Conservation (phyloP, 2,329 filamentous ascomycete species). For the Rhinocladiella mackenziei region DNA sequence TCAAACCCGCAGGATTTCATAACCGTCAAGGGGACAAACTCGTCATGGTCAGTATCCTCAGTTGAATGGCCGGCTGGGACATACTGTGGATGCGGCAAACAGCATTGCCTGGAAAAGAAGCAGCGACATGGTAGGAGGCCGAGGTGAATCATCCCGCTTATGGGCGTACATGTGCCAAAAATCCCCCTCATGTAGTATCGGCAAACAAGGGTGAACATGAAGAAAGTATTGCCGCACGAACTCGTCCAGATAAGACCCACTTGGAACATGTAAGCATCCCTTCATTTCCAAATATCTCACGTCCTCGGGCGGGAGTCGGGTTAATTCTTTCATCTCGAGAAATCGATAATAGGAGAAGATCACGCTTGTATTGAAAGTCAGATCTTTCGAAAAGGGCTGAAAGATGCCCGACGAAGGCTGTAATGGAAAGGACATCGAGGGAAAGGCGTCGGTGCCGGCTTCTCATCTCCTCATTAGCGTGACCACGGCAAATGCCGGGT, state of each 20-base stretch:
- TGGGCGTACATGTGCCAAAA: neutral
- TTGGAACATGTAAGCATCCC: neutral
- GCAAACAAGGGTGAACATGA: neutral
- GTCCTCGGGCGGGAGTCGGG: neutral
- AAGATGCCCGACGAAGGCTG: neutral
- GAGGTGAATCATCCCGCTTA: neutral
- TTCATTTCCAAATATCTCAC: neutral
- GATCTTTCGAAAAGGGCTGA: neutral
- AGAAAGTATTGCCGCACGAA: neutral
- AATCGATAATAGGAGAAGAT: neutral
- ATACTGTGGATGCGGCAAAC: neutral
- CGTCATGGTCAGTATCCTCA: neutral
- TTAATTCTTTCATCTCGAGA: neutral
- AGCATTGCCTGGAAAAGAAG: neutral
- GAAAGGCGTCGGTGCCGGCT: no score
- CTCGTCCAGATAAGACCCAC: neutral
- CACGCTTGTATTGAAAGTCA: neutral
- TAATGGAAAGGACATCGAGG: no score
- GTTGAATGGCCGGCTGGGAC: neutral
- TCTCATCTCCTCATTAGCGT: no score
- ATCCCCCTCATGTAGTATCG: neutral
- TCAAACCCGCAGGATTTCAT: neutral
- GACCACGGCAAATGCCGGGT: no score
- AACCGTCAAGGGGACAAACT: neutral
- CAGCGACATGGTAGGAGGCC: neutral